Evolutionary conservation across 345 rosid species (phyloP).

Genomic region (Xanthoceras sorbifolium): DNA sequence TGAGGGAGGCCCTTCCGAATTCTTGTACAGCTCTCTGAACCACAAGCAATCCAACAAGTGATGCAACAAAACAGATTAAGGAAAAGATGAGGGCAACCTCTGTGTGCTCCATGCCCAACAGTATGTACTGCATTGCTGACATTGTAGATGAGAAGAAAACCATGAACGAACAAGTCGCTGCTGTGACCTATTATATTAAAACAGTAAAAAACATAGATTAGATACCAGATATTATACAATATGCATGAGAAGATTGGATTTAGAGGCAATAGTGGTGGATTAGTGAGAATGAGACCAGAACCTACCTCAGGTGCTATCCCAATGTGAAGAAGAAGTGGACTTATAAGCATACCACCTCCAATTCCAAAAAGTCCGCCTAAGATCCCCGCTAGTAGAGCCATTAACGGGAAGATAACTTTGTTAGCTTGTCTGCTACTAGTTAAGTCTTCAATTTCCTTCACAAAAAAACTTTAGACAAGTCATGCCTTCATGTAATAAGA

Average conservation of each 20-base stretch:
- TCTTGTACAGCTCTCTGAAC: conserved; percentile 58
- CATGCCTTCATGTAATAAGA: background rate
- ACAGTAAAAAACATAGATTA: background rate
- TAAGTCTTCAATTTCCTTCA: conserved; percentile 44
- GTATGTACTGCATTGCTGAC: conserved; percentile 68
- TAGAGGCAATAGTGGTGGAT: background rate
- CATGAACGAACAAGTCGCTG: conserved; percentile 78
- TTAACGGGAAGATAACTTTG: conserved; percentile 56
- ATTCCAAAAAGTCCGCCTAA: conserved; percentile 89
- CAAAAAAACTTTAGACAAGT: background rate
- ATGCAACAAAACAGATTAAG: conserved; percentile 59
- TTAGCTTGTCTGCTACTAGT: conserved; percentile 29
- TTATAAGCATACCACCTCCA: conserved; percentile 93
- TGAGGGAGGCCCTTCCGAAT: conserved; percentile 78
- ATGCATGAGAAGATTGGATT: no score
- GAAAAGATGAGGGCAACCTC: conserved; percentile 53
- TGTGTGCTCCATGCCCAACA: conserved; percentile 68
- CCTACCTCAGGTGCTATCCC: conserved; percentile 75
- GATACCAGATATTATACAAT: no score
- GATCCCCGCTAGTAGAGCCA: conserved; percentile 78
- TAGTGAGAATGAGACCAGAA: background rate
- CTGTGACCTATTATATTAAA: conserved; percentile 55
- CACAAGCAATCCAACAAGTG: conserved; percentile 68
- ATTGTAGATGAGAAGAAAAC: conserved; percentile 70
- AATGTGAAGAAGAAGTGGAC: conserved; percentile 86